Base-by-base conservation (phyloP, 169 alveolate species). In the Cryptosporidium sp. region DNA sequence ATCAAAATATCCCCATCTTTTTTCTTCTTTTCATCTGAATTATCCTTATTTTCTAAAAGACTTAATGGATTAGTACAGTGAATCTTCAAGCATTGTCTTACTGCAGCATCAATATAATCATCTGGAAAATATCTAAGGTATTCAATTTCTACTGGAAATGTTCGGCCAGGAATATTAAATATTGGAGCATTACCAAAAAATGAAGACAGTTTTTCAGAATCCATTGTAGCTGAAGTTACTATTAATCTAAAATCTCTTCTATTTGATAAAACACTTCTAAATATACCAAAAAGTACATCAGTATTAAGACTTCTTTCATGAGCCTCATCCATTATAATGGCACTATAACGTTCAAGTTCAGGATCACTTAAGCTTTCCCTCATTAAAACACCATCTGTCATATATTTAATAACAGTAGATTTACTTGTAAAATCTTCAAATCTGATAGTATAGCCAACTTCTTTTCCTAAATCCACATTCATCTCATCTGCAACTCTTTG, bases 141-240 rank as follows among this genome's bases (percentile, higher is more conserved):
- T 87, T 95, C 97, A 26, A 96, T 94, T n/a, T 96, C 95, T 23
- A 99, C 99, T 37, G 99, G 99, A 86, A 97, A 98, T 7, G 99
- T 97, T 85, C 99, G 94, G 21, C 99, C 99, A 9, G 99, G 99
- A 61, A 99, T 98, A 53, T 96, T 94, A 94, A 96, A 99, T 29
- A 98, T 96, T 0, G 99, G 99, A 10, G 99, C 99, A 52, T 96
- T 97, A 31, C 99, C 99, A 93, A 99, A 99, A 92, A 98, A 99
- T 58, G 94, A 95, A 7, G 99, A 93, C 92, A 99, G 98, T 85
- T 96, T 98, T 69, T 97, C 98, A 3, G 99, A 97, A 89, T 99
- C 99, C 99, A 99, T 98, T 7, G 99, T 99, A 18, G 99, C 99
- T n/a, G 99, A 97, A 23, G 99, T 98, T 52, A 99, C 97, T 75